These are phyloP conservation scores for Talaromyces funiculosus DNA, from an alignment of 2,329 filamentous ascomycete species.

Conservation along the genomic window DNA sequence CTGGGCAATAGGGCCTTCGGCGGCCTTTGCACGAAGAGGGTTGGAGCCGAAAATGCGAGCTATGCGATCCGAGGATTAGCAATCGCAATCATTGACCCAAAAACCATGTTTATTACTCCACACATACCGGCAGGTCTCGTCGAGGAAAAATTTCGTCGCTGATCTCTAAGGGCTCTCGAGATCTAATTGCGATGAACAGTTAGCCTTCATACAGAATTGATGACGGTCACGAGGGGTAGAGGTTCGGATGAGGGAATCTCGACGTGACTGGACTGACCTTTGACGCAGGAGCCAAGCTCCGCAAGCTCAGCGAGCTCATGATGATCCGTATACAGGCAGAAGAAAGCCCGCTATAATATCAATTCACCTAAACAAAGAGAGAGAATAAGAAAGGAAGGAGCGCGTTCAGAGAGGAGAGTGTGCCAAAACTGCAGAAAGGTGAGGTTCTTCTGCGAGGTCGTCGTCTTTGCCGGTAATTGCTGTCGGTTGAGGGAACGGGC, in stretches of 20 bases:
- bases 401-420: constrained; percentile 19
- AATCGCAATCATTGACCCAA: constrained; percentile 8
- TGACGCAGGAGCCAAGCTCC: constrained; percentile 46
- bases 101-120: constrained; percentile 17
- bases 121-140: constrained; percentile 70
- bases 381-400: constrained; percentile 19
- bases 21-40: constrained; percentile 87
- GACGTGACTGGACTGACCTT: constrained; percentile 37
- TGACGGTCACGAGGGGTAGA: constrained; percentile 13
- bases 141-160: constrained; percentile 77
- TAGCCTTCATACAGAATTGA: constrained; percentile 19
- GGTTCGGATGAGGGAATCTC: constrained; percentile 9
- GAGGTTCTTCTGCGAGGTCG: constrained; percentile 6
- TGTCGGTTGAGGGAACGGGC: constrained; percentile 19
- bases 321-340: constrained; percentile 25
- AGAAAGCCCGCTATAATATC: constrained; percentile 12
- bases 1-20: constrained; percentile 74
- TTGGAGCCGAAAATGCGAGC: constrained; percentile 81
- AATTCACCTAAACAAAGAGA: constrained; percentile 20
- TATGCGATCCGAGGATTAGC: constrained; percentile 35
- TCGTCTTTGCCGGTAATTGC: constrained; percentile 11
- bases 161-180: constrained; percentile 56
- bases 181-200: constrained; percentile 46
- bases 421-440: constrained; percentile 6
- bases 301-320: constrained; percentile 47